phyloP scores from a whole-genome alignment of 768 basidiomycete genomes.

The Boletus bicolor region DNA sequence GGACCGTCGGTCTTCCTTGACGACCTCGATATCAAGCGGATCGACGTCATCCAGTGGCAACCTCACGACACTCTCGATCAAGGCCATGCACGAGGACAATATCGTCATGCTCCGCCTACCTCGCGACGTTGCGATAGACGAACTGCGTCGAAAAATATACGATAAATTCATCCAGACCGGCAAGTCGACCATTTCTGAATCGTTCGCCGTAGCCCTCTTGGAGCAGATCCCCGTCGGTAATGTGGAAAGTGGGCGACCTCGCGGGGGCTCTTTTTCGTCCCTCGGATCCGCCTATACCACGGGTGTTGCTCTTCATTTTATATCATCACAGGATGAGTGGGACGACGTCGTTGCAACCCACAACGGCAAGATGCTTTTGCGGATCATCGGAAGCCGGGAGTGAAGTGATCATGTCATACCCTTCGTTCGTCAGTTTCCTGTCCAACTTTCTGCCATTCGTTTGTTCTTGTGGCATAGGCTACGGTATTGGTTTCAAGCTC shows the following conservation, averaged over 20 bases:
- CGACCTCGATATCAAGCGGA: conserved; percentile 37
- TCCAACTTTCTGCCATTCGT: not conserved
- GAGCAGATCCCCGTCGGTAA: conserved; percentile 33
- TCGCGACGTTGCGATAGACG: conserved; percentile 44
- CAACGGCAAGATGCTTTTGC: conserved; percentile 54
- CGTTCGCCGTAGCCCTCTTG: conserved; percentile 56
- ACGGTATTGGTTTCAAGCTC: not conserved
- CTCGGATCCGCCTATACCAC: conserved; percentile 24
- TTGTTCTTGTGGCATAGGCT: conserved; percentile 10
- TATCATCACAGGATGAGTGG: conserved; percentile 63
- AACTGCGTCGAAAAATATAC: conserved; percentile 55
- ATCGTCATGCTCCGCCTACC: conserved; percentile 61
- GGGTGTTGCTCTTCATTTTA: conserved; percentile 37
- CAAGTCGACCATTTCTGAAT: conserved; percentile 47
- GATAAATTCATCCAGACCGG: conserved; percentile 68
- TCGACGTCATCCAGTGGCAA: conserved; percentile 31
- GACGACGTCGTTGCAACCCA: conserved; percentile 42
- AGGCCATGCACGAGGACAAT: conserved; percentile 58
- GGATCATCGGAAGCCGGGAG: conserved; percentile 39
- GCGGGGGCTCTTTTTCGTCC: conserved; percentile 35
- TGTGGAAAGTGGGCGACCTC: conserved; percentile 21
- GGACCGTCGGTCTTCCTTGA: conserved; percentile 26
- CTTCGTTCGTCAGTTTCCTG: conserved; percentile 7
- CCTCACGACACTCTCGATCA: conserved; percentile 46
- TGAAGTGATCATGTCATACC: conserved; percentile 7